Evolutionary conservation across 2,329 filamentous ascomycete species (phyloP).

Genomic region (Fusarium ramigenum): DNA sequence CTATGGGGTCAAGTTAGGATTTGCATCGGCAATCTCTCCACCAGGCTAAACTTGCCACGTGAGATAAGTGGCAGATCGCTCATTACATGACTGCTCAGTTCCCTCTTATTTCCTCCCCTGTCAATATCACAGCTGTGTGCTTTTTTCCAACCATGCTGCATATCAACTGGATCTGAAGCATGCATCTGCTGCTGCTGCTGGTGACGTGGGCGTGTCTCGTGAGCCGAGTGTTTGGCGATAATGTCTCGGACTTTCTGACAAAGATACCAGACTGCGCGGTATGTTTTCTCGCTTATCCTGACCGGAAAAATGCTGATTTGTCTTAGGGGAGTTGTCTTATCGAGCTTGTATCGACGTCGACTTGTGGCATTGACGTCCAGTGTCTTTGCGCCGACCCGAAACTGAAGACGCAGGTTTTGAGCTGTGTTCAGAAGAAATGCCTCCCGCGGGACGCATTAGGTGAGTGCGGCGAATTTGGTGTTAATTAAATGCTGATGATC

Average conservation of each 20-base stretch:
- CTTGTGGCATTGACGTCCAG: background rate
- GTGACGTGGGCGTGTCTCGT: constrained; percentile 7
- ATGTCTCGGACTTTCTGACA: background rate
- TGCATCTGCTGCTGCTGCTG: constrained; percentile 8
- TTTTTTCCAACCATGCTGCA: background rate
- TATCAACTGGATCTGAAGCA: background rate
- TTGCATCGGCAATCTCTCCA: background rate
- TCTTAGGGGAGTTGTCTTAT: background rate
- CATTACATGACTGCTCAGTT: background rate
- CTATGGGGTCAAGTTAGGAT: background rate
- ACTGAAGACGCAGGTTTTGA: background rate
- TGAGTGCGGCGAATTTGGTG: rapidly evolving
- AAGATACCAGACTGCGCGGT: constrained; percentile 13
- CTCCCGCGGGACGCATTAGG: background rate
- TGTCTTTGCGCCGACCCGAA: constrained; percentile 9
- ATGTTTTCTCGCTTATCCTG: background rate
- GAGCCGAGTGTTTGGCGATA: background rate
- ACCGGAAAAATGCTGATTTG: rapidly evolving
- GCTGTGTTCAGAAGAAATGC: background rate
- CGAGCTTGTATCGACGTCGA: background rate
- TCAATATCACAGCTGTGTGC: background rate
- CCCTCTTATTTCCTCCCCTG: background rate
- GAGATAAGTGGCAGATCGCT: background rate
- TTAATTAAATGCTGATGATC: background rate
- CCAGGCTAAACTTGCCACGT: background rate